Base-by-base conservation (phyloP, 2,329 filamentous ascomycete species). In the Fusarium siculi region DNA sequence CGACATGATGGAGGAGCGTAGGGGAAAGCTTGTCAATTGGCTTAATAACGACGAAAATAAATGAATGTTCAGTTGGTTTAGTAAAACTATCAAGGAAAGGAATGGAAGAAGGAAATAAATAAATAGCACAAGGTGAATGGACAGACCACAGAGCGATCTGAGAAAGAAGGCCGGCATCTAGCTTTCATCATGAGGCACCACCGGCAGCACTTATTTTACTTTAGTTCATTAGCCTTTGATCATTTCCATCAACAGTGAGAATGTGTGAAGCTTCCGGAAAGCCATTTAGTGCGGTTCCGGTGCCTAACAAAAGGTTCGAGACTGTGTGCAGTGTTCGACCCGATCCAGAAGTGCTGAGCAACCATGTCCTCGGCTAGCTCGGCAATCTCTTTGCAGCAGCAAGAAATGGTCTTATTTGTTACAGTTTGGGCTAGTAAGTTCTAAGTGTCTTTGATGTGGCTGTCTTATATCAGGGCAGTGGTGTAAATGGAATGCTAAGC, bases 11-110 rank as follows among this genome's bases (percentile, higher is more conserved):
- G 9, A 18, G 8, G 21, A 32, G 28, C 6, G 28, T 9, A 1
- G 0, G 7, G 0, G 7, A 2, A 3, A 3, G 7, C 2, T 9
- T 18, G n/a, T 14, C 10, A n/a, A n/a, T 18, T 18, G 28, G 15
- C 15, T 23, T 10, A 32, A 14, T 18, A 49, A 0, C 23, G 21
- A 23, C 0, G 2, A 32, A 2, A 18, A 9, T 32, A 3, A 23
- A 23, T 18, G 7, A 7, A 9, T n/a, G 1, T 2, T 9, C 5
- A 16, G 14, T 4, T 6, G 2, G 5, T 30, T 4, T 6, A 47
- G 30, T 4, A 32, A 32, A 32, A 32, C 14, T 2, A 2, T 32
- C 4, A 5, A 14, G 5, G 32, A 14, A 32, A 32, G 32, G 12
- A 32, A 32, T 32, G 32, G 11, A 32, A 32, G 4, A 32, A 32